phyloP scores from a whole-genome alignment of 176 grass and related monocot genomes.

The Ensete glaucum region DNA sequence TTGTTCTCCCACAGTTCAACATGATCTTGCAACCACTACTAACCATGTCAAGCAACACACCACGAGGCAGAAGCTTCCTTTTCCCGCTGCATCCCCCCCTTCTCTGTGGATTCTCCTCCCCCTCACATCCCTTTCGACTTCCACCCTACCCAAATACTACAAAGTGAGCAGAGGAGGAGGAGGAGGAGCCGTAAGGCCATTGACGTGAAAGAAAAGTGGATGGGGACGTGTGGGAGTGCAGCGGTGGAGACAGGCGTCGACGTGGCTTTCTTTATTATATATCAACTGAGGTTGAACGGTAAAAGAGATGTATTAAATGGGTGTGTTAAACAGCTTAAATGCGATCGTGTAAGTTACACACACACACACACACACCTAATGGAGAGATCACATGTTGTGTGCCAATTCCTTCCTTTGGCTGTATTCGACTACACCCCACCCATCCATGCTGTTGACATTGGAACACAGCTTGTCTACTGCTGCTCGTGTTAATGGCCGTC shows the following conservation, averaged over 20 bases:
- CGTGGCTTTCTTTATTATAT: neutral
- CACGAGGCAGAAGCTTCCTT: neutral
- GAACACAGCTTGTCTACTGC: too few species aligned
- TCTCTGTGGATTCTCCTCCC: neutral
- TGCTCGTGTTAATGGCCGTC: neutral
- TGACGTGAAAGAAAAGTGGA: neutral
- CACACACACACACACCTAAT: too few species aligned
- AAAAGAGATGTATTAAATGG: too few species aligned
- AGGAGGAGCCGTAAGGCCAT: neutral
- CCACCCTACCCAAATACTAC: neutral
- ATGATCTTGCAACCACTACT: neutral
- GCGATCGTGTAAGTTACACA: too few species aligned
- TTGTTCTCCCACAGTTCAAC: too few species aligned
- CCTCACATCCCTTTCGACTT: conserved; percentile 6
- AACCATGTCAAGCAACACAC: neutral
- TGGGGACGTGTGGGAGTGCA: neutral
- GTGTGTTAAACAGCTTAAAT: too few species aligned
- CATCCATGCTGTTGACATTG: too few species aligned
- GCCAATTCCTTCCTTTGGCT: too few species aligned
- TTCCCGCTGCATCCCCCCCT: neutral
- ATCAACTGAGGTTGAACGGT: neutral
- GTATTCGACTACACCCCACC: too few species aligned
- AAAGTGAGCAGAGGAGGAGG: neutral
- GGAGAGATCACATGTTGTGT: too few species aligned
- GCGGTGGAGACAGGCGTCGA: too few species aligned